Evolutionary conservation across 192 early-diverging fungal genomes (phyloP), one percentile per base, ranked within the genome.

Genomic region (Podila epicladia): DNA sequence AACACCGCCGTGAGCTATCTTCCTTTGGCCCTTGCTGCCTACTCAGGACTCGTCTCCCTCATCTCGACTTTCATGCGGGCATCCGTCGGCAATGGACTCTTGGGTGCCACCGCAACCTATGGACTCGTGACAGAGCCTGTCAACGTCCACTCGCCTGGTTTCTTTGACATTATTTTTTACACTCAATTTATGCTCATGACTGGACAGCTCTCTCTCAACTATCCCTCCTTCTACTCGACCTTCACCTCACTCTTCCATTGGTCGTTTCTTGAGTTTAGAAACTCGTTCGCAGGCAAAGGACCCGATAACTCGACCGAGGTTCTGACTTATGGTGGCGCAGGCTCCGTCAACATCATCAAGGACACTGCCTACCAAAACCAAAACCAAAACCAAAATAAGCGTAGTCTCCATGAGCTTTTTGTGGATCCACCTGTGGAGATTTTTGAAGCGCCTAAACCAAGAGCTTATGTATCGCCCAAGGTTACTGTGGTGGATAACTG

Each of bases 121-220:
- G 73, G 73, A 17, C 65, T 73, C 0, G 29, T 67, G 12, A 17
- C 69, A 1, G 73, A 82, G 17, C 31, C 73, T 6, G 67, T 86
- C 55, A 72, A 68, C 20, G 72, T 88, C 3, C 85, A 88, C 51
- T 84, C 87, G 1, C 87, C 87, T 22, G 85, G 87, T 0, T 74
- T 88, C 58, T 88, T 88, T 55, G 87, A 88, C 73, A 58, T 88
- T 12, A 38, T 88, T n/a, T 83, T 74, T 62, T 88, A 88, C 38
- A 65, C 83, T 8, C 87, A 88, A 65, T 88, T 88, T 62, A 82
- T 86, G 59, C 73, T 88, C 17, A 72, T 78, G 51, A 77, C 75
- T 1, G 85, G 85, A 3, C 85, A 85, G 59, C 75, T 88, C 35
- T 82, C 78, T 38, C 20, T 88, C 64, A 73, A 83, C 58, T 88